These are phyloP conservation scores for Colletotrichum paranaense DNA, from an alignment of 2,329 filamentous ascomycete genomes.

Conservation along the genomic window DNA sequence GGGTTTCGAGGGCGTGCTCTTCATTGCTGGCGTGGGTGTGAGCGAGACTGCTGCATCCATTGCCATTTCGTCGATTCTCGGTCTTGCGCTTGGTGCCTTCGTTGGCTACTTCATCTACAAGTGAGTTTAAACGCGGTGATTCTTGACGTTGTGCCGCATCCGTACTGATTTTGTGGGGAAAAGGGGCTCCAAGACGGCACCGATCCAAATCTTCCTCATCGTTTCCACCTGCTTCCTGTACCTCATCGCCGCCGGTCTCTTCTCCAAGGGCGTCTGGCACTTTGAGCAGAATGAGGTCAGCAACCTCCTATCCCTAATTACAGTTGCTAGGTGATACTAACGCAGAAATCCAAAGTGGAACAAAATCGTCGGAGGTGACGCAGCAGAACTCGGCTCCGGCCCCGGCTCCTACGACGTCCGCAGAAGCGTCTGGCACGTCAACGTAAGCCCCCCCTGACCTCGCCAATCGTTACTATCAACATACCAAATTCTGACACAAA, in stretches of 20 bases:
- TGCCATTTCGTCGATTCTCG: conserved; percentile 75
- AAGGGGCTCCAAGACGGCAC: conserved; percentile 51
- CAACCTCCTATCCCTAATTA: neutral
- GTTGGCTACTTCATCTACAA: conserved; percentile 80
- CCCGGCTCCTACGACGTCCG: conserved; percentile 83
- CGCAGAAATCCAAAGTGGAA: conserved; percentile 61
- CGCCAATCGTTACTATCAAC: no score
- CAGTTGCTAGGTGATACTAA: neutral
- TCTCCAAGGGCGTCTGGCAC: conserved; percentile 79
- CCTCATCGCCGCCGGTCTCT: conserved; percentile 82
- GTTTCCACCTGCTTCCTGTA: conserved; percentile 83
- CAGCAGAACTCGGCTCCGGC: conserved; percentile 61
- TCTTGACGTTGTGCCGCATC: no score
- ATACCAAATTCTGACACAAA: neutral
- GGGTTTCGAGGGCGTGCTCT: conserved; percentile 82
- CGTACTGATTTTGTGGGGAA: conserved; percentile 40
- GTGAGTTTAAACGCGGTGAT: conserved; percentile 53
- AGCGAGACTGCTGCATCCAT: conserved; percentile 75
- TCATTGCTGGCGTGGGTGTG: conserved; percentile 80
- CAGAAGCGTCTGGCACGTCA: conserved; percentile 84
- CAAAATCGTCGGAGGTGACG: conserved; percentile 67
- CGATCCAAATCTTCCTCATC: conserved; percentile 77
- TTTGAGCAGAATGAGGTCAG: conserved; percentile 67
- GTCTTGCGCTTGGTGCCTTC: conserved; percentile 69
- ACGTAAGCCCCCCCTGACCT: conserved; percentile 59